phyloP scores from a whole-genome alignment of 2,329 filamentous ascomycete species.

The Monosporascus sp. region DNA sequence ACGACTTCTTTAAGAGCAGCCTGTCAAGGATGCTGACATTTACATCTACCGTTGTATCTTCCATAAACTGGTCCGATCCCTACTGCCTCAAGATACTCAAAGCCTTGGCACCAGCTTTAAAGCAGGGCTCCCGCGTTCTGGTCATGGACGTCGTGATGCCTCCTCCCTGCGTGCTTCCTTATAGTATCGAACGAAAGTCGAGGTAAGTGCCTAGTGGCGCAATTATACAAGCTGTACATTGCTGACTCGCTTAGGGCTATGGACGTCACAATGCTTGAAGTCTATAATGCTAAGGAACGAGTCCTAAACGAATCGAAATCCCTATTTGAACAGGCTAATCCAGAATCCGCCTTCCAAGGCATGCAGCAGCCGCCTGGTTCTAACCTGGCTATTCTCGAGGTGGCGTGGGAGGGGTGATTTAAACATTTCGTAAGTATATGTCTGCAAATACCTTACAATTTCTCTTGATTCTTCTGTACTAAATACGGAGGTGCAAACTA shows the following conservation, averaged over 20 bases:
- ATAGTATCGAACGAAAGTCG: not conserved
- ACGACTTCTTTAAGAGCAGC: constrained; percentile 39
- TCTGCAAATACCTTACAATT: too few relatives aligned
- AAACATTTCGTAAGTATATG: not conserved
- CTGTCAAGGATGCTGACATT: constrained; percentile 29
- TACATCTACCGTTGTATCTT: constrained; percentile 39
- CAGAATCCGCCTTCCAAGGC: constrained; percentile 2
- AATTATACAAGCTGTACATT: not conserved
- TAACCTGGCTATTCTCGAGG: constrained; percentile 3
- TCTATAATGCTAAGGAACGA: constrained; percentile 8
- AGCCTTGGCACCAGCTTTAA: constrained; percentile 2
- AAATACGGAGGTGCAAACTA: too few relatives aligned
- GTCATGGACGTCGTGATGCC: constrained; percentile 3
- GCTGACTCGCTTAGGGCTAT: too few relatives aligned
- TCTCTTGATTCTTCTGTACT: too few relatives aligned
- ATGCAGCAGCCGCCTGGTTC: not conserved
- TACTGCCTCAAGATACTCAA: constrained; percentile 25
- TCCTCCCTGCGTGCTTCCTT: not conserved
- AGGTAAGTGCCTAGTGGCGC: not conserved
- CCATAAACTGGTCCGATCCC: constrained; percentile 40
- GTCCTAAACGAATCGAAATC: not conserved
- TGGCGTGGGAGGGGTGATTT: constrained; percentile 1
- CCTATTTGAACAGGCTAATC: constrained; percentile 3
- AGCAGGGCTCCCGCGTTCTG: not conserved
- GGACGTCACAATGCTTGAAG: constrained; percentile 6